Base-by-base conservation (phyloP, 176 grass and related monocot genomes). In the Chloris gayana region DNA sequence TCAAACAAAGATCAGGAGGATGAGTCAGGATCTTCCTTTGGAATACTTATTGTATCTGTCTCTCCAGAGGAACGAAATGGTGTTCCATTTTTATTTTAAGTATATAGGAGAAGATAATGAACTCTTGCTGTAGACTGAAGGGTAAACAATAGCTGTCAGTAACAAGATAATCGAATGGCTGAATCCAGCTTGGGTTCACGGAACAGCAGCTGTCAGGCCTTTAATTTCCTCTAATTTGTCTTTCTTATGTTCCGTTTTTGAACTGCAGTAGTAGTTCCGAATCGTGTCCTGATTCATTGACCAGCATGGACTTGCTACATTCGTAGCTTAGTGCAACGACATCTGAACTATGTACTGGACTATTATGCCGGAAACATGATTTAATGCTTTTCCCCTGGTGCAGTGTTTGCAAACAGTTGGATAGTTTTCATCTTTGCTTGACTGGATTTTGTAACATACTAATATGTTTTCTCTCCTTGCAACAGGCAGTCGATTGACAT, bases 401-500 rank as follows among this genome's bases (percentile, higher is more conserved):
- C 14, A 49, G 5, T 44, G 25, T n/a, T 56, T 50, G 19, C 34
- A 25, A 39, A 13, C n/a, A 41, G 32, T 42, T 33, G 25, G 14
- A 12, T 26, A 78, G 14, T 57, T 14, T 19, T 31, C 7, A 56
- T 19, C 45, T 56, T 14, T 64, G 3, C 66, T 41, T 70, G 6
- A 65, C 26, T 67, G 39, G 45, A 9, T 10, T 41, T 14, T 22
- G 7, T 67, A 73, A 83, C 61, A 66, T 45, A n/a, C n/a, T n/a
- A n/a, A n/a, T n/a, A 8, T 44, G 4, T 18, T 22, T 26, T 26
- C 51, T 33, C 25, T 67, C 72, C 14, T 80, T 44, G 76, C 65
- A 13, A 75, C 89, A 98, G 95, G 89, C 92, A 98, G 76, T 98
- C 92, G 7, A 98, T 98, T 11, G 88, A 98, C 89, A 98, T 92